A percentile compares a stretch with the other conserved stretches of the same genome.
Conservation (phyloP, 768 basidiomycete species). For the Termitomyces titanicus region DNA sequence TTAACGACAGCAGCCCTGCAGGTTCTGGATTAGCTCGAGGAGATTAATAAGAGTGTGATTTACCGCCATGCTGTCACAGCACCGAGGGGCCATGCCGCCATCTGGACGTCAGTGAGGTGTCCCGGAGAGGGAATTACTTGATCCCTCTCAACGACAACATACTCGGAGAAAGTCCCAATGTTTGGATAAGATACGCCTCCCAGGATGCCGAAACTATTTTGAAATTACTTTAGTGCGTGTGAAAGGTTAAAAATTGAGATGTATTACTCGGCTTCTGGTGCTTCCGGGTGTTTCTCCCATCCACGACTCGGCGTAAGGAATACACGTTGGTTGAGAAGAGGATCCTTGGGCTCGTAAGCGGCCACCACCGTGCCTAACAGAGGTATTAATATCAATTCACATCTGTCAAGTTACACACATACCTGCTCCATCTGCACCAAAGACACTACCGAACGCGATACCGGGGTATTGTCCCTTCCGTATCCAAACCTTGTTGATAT, state of each 20-base stretch:
- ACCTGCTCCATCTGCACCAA: constrained; percentile 79
- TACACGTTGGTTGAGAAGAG: constrained; percentile 59
- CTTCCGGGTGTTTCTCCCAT: constrained; percentile 64
- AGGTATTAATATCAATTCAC: background rate
- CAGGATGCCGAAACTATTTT: constrained; percentile 58
- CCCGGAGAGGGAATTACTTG: constrained; percentile 63
- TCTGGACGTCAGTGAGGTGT: constrained; percentile 65
- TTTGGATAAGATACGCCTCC: constrained; percentile 53
- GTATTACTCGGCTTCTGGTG: constrained; percentile 60
- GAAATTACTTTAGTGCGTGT: background rate
- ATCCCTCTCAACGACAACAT: constrained; percentile 68
- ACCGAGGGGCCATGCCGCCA: constrained; percentile 74
- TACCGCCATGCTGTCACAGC: constrained; percentile 86
- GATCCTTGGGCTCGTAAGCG: constrained; percentile 47
- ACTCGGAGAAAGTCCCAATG: constrained; percentile 74
- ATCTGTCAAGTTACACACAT: constrained; percentile 14
- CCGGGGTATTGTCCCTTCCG: constrained; percentile 64
- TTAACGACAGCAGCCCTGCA: constrained; percentile 64
- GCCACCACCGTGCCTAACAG: constrained; percentile 59
- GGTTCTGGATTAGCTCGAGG: background rate
- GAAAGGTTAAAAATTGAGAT: background rate
- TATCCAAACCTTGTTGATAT: constrained; percentile 60
- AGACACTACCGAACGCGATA: constrained; percentile 53
- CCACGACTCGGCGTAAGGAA: constrained; percentile 75
- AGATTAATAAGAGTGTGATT: constrained; percentile 8